Evolutionary conservation across 371 early-diverging fungal species (phyloP).

Genomic region (Mucor piriformis): DNA sequence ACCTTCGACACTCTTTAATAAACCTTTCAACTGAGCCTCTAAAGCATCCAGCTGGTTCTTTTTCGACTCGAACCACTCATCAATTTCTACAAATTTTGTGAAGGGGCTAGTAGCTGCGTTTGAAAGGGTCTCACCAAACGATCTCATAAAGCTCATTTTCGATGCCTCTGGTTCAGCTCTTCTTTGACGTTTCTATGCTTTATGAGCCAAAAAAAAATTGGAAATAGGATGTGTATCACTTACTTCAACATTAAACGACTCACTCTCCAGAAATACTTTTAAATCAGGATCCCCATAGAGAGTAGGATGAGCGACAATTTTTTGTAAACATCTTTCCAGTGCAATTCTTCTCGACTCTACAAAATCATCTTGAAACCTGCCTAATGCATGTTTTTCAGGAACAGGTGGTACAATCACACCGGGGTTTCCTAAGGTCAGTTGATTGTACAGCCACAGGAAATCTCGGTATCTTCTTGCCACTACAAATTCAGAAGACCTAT

Average conservation of each 20-base stretch:
- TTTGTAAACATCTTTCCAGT: conserved; percentile 81
- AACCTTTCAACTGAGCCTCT: conserved; percentile 82
- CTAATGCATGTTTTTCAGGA: conserved; percentile 92
- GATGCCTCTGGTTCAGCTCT: conserved; percentile 51
- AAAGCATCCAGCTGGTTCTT: conserved; percentile 79
- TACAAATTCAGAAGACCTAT: conserved; percentile 72
- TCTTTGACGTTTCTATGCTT: conserved; percentile 45
- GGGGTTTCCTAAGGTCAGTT: conserved; percentile 78
- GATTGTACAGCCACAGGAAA: conserved; percentile 93
- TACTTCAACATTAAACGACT: conserved; percentile 77
- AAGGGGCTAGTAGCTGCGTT: conserved; percentile 51
- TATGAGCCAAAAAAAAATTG: background rate
- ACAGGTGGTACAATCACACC: conserved; percentile 93
- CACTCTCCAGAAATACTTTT: conserved; percentile 87
- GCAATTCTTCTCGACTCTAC: conserved; percentile 85
- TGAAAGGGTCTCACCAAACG: conserved; percentile 52
- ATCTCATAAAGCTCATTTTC: conserved; percentile 45
- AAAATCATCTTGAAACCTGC: conserved; percentile 94
- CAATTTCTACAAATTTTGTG: conserved; percentile 48
- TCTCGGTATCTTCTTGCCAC: conserved; percentile 91
- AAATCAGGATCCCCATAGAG: conserved; percentile 85
- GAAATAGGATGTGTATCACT: no score
- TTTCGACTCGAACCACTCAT: conserved; percentile 82
- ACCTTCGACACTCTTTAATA: conserved; percentile 82
- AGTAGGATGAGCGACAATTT: conserved; percentile 83